Base-by-base conservation (phyloP, 108 stramenopile species). In the Nannochloropsis oceanica region DNA sequence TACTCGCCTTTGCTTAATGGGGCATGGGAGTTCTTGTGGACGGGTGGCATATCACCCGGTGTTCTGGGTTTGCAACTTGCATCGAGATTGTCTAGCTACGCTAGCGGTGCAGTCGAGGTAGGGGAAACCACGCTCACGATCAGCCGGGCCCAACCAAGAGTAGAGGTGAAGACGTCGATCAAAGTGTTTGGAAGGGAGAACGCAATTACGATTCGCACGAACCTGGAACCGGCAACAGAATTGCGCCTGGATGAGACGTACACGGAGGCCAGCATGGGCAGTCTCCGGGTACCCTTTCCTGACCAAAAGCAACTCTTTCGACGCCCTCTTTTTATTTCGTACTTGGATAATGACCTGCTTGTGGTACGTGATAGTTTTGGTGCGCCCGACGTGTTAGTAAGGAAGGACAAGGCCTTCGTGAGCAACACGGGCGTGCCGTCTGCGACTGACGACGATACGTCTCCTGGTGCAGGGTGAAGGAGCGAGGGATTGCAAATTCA, bases 1-100 rank as follows among this genome's bases (percentile, higher is more conserved):
- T 24, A 42, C 12, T 84, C 87, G 1, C n/a, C 81, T 25, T 8
- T 73, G 10, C 44, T 88, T 20, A 88, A 88, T 42, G 87, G 87
- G 5, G 87, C 80, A 24, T 88, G 87, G 87, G 87, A 88, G 42
- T 88, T 88, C 43, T 84, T 88, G 25, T 88, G 84, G 79, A 88
- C 87, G 42, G 87, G 87, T 2, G 87, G 87, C 0, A 25, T 88
- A 43, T 81, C 44, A 22, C 83, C 87, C n/a, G 87, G 87, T 13
- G 84, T 84, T 14, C 87, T 88, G 44, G 87, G 84, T 13, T 80
- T 88, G 24, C 87, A 88, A 81, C 50, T 84, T 42, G 59, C 59
- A 5, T 73, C 59, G 59, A 18, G 59, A 73, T n/a, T 73, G 22
- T 73, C 59, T n/a, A 73, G 1, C 59, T 73, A 73, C 9, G 59